phyloP scores from a whole-genome alignment of 768 basidiomycete genomes.

The Suillus cothurnatus region DNA sequence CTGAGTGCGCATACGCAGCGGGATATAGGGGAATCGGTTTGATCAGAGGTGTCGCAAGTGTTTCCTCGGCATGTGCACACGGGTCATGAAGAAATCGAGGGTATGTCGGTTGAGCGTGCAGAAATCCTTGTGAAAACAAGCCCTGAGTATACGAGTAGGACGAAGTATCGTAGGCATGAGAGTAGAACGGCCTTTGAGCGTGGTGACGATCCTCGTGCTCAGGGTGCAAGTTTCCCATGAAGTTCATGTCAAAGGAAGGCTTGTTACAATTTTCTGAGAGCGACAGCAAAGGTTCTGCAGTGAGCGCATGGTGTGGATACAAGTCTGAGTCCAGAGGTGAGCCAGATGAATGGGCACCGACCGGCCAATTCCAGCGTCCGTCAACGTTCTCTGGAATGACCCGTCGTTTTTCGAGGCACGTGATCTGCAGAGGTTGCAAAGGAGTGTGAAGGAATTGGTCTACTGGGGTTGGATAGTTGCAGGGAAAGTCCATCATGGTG shows the following conservation, averaged over 20 bases:
- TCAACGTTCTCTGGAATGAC: constrained; percentile 5
- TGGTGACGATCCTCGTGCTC: constrained; percentile 17
- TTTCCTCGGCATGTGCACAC: constrained; percentile 13
- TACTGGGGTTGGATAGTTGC: constrained; percentile 20
- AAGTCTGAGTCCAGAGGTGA: constrained; percentile 4
- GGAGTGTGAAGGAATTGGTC: constrained; percentile 34
- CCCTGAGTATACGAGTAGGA: constrained; percentile 8
- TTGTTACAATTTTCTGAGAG: neutral
- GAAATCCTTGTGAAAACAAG: constrained; percentile 9
- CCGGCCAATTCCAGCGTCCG: constrained; percentile 23
- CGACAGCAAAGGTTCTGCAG: neutral
- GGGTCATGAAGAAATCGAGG: neutral
- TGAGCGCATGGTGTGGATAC: neutral
- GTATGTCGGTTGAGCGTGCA: constrained; percentile 3
- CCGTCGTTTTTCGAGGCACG: constrained; percentile 19
- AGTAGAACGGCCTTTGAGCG: constrained; percentile 13
- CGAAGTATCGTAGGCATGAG: neutral
- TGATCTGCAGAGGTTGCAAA: constrained; percentile 26
- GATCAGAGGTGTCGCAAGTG: constrained; percentile 24
- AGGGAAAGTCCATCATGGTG: constrained; percentile 8
- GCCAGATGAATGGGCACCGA: constrained; percentile 14
- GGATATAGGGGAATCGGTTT: constrained; percentile 34
- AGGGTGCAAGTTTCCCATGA: neutral
- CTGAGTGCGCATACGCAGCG: constrained; percentile 23
- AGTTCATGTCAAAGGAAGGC: neutral